These are phyloP conservation scores for Aspergillus sp. DNA, from an alignment of 2,329 filamentous ascomycete genomes.

Conservation along the genomic window DNA sequence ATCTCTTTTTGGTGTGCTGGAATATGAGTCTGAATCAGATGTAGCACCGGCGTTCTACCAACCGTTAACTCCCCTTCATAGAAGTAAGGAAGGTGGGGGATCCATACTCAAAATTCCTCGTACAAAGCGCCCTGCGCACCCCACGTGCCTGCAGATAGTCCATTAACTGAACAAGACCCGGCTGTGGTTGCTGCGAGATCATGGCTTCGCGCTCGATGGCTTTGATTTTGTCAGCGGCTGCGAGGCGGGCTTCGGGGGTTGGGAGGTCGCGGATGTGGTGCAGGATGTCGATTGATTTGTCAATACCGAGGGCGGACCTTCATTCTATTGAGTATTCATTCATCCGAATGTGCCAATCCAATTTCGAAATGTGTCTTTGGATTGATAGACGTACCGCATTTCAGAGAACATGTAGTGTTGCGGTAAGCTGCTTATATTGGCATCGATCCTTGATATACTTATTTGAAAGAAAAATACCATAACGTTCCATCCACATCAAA, in stretches of 20 bases:
- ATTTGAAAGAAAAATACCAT: constrained; percentile 49
- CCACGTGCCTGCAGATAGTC: constrained; percentile 62
- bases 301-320: constrained; percentile 60
- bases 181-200: constrained; percentile 70
- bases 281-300: constrained; percentile 72
- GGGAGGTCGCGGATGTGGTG: constrained; percentile 76
- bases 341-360: not conserved
- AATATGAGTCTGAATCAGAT: constrained; percentile 63
- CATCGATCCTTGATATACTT: constrained; percentile 1
- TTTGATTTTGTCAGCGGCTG: constrained; percentile 67
- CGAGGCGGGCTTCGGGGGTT: constrained; percentile 48
- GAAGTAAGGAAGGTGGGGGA: not conserved
- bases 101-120: constrained; percentile 75
- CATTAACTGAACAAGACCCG: constrained; percentile 73
- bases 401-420: constrained; percentile 93
- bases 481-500: constrained; percentile 96
- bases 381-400: constrained; percentile 56
- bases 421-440: constrained; percentile 55
- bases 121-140: constrained; percentile 79
- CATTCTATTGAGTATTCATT: not conserved
- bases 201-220: constrained; percentile 76
- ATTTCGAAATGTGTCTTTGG: not conserved
- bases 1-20: constrained; percentile 53
- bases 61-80: not conserved
- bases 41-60: constrained; percentile 35